Conservation (phyloP, 768 basidiomycete species). For the Tubosaeta sp. region DNA sequence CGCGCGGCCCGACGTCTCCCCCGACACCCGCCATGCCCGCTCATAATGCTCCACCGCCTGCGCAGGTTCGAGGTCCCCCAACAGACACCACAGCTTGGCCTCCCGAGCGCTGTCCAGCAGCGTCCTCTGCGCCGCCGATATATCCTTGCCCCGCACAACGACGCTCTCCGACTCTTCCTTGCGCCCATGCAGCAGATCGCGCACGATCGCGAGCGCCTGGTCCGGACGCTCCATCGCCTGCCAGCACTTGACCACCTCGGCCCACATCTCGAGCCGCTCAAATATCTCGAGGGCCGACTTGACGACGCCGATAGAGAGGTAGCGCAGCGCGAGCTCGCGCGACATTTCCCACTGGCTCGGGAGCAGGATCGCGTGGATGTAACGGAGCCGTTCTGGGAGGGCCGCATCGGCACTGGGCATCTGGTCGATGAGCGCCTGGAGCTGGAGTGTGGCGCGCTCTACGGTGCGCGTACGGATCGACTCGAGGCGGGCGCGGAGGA, state of each 20-base stretch:
- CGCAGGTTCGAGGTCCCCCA: slow-evolving; percentile 86
- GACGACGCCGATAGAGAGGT: slow-evolving; percentile 80
- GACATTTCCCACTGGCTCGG: slow-evolving; percentile 95
- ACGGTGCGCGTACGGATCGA: slow-evolving; percentile 85
- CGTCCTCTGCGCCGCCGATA: slow-evolving; percentile 38
- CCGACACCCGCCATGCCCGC: slow-evolving; percentile 80
- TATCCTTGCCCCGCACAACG: slow-evolving; percentile 53
- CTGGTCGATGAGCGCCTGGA: slow-evolving; percentile 94
- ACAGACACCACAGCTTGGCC: slow-evolving; percentile 91
- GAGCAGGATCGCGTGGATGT: slow-evolving; percentile 75
- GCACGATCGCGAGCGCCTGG: slow-evolving; percentile 75
- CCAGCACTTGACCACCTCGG: slow-evolving; percentile 90
- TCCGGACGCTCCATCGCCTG: slow-evolving; percentile 75
- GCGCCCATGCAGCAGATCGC: slow-evolving; percentile 77
- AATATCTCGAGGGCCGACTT: slow-evolving; percentile 92
- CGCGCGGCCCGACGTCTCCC: slow-evolving; percentile 78
- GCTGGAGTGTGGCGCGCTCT: slow-evolving; percentile 87
- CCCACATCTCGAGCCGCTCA: slow-evolving; percentile 97
- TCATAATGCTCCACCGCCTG: slow-evolving; percentile 71
- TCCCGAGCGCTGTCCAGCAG: slow-evolving; percentile 63
- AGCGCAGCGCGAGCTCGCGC: slow-evolving; percentile 80
- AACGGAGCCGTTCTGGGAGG: slow-evolving; percentile 68
- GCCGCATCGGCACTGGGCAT: slow-evolving; percentile 86
- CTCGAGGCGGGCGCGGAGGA: slow-evolving; percentile 90
- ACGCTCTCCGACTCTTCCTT: slow-evolving; percentile 82